Evolutionary conservation across 1,284 basidiomycete species (phyloP), one percentile per base, ranked within the genome.

Genomic region (Cutaneotrichosporon spelunceum): DNA sequence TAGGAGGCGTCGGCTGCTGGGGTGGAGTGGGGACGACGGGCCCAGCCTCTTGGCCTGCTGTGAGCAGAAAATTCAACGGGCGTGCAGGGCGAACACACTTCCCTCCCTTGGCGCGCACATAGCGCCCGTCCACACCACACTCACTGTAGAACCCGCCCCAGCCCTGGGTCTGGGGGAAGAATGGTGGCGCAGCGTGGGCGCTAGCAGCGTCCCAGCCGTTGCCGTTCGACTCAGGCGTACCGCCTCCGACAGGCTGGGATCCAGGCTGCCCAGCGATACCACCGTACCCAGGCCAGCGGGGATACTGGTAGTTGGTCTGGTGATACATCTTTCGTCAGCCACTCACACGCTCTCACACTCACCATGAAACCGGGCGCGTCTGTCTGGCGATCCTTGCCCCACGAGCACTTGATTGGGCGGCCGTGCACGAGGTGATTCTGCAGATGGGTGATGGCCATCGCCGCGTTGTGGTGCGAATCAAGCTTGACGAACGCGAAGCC

Each of bases 401-500:
- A 99, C 68, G 91, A 93, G 79, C 92, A 95, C 80, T 96, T 95
- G 83, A 98, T 90, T 14, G 92, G 92, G 48, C 95, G 83, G 55
- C 94, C 94, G 71, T 98, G 95, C 30, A 98, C 89, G 83, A 92
- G 89, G 79, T 92, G 89, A 59, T 94, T 93, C 78, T 94, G 91
- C 58, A 98, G 82, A 73, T 95, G 90, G 65, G 93, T 89, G 72
- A 99, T 98, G 29, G 95, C 95, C 86, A 92, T 88, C 13, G 95
- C 93, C 56, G 95, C 95, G 74, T 96, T 93, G 77, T 96, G 93
- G 78, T 98, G 95, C 50, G 91, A 93, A 80, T 97, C 94, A 61
- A 98, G 85, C 81, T 97, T 98, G 76, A 98, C 93, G 75, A 99
- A 99, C 0, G 95, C 95, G 77, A 98, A 98, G 33, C 95, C 95